A percentile compares a stretch with the other conserved stretches of the same genome.
Conservation (phyloP, 2,329 filamentous ascomycete species). For the Diaporthe capsici region DNA sequence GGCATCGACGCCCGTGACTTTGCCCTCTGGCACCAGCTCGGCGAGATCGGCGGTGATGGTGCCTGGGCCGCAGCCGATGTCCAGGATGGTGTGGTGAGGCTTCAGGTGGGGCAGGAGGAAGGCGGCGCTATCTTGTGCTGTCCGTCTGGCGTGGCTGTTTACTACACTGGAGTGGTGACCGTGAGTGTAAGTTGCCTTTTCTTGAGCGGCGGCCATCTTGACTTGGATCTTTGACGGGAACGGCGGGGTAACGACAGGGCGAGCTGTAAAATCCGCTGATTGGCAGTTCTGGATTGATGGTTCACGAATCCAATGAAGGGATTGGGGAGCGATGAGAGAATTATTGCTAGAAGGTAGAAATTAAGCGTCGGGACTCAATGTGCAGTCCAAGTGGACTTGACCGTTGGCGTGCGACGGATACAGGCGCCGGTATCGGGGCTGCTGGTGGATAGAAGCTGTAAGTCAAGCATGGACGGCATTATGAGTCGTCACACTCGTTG, state of each 20-base stretch:
- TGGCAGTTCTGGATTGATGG: background rate
- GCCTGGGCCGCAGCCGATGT: constrained; percentile 64
- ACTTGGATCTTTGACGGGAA: background rate
- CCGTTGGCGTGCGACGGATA: background rate
- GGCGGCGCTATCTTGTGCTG: constrained; percentile 58
- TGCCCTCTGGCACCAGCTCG: constrained; percentile 55
- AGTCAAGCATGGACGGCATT: background rate
- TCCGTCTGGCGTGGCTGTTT: constrained; percentile 57
- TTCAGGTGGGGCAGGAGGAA: constrained; percentile 59
- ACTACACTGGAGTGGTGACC: constrained; percentile 57
- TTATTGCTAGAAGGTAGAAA: background rate
- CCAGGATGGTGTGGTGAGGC: constrained; percentile 56
- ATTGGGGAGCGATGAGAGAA: background rate
- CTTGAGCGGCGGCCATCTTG: constrained; percentile 43
- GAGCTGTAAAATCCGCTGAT: background rate
- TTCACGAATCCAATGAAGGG: background rate
- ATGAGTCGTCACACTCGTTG: too few relatives aligned
- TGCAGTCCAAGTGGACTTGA: background rate
- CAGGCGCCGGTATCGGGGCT: constrained; percentile 24
- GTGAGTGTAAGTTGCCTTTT: constrained; percentile 49
- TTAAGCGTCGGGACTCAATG: too few relatives aligned
- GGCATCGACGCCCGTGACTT: constrained; percentile 57
- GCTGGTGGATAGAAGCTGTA: background rate
- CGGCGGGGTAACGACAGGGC: accelerated
- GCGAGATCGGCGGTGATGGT: constrained; percentile 62